Evolutionary conservation across 2,329 filamentous ascomycete species (phyloP), one percentile per base, ranked within the genome.

Genomic region (Ophiostoma himal-ulmi): DNA sequence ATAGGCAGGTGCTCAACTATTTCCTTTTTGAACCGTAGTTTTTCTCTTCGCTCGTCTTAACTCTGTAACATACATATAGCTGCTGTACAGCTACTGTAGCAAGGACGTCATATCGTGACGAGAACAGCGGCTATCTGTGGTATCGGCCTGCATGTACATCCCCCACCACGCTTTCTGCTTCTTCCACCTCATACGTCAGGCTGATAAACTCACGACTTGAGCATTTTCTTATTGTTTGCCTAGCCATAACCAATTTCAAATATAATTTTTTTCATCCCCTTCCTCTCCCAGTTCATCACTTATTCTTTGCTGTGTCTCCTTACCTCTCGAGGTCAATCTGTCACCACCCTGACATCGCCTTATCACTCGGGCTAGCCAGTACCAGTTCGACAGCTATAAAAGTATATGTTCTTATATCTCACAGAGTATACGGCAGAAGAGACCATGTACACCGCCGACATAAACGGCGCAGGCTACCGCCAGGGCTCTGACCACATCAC

Each of bases 101-200:
- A 14, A 26, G 52, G 22, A 22, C 52, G 2, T 26, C 10, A 57
- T 57, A 57, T 26, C 52, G 44, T 17, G 14, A 44, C 39, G 39
- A 44, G 3, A 57, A 57, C 52, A 57, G 44, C 52, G 52, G 8
- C 52, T 57, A 57, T 57, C 22, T 57, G 22, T 57, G 22, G n/a
- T 57, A 57, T 57, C 52, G 22, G 22, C 22, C 52, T 57, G 52
- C 52, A 57, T 57, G 52, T 57, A 22, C 11, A 57, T 57, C 52
- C 52, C 52, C 52, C 52, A 57, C 52, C 22, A 26, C 22, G n/a
- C 52, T 22, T 13, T 57, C 14, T 26, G 8, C n/a, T 10, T 26
- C 52, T 13, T 57, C 52, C 52, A 57, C 5, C 52, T 57, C 52
- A 57, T 6, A 20, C 52, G 22, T 22, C 8, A 22, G 52, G n/a